Evolutionary conservation across 1,284 basidiomycete species (phyloP).

Genomic region (Lignosus rhinocerotis): DNA sequence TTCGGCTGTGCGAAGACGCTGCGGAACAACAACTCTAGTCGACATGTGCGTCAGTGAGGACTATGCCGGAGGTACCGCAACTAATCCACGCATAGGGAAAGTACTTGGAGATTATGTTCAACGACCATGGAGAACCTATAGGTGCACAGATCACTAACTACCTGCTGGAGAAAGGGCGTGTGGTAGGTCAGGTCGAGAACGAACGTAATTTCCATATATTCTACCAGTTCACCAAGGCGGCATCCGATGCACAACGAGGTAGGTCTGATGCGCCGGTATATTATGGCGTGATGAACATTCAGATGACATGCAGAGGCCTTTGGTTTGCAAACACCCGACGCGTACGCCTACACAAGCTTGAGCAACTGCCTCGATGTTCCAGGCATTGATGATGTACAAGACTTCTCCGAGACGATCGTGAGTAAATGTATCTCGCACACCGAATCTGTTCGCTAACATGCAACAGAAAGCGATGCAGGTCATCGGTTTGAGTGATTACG

Average conservation of each 20-base stretch:
- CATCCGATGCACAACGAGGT: constrained; percentile 87
- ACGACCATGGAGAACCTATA: constrained; percentile 88
- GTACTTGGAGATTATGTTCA: constrained; percentile 99
- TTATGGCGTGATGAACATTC: neutral
- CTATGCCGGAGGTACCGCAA: neutral
- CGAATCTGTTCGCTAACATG: constrained; percentile 20
- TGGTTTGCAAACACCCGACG: constrained; percentile 95
- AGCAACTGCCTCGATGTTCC: constrained; percentile 92
- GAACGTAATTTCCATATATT: constrained; percentile 99
- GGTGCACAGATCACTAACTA: constrained; percentile 99
- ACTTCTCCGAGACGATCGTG: constrained; percentile 88
- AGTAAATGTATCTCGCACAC: constrained; percentile 28
- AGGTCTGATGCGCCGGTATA: constrained; percentile 20
- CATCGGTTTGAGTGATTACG: constrained; percentile 82
- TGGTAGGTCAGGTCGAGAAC: constrained; percentile 95
- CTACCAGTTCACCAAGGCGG: constrained; percentile 99
- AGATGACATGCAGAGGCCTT: constrained; percentile 71
- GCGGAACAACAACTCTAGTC: constrained; percentile 97
- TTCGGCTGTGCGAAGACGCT: constrained; percentile 99
- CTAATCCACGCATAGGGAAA: constrained; percentile 71
- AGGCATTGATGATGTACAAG: constrained; percentile 88
- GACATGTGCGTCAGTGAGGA: constrained; percentile 74
- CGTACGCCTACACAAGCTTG: constrained; percentile 91
- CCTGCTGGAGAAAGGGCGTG: constrained; percentile 94
- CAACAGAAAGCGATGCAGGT: constrained; percentile 88